Percentiles rank a stretch among this genome's conserved stretches.
Evolutionary conservation across 2,329 filamentous ascomycete genomes (phyloP).

Genomic region (Penicillium sumatraense): DNA sequence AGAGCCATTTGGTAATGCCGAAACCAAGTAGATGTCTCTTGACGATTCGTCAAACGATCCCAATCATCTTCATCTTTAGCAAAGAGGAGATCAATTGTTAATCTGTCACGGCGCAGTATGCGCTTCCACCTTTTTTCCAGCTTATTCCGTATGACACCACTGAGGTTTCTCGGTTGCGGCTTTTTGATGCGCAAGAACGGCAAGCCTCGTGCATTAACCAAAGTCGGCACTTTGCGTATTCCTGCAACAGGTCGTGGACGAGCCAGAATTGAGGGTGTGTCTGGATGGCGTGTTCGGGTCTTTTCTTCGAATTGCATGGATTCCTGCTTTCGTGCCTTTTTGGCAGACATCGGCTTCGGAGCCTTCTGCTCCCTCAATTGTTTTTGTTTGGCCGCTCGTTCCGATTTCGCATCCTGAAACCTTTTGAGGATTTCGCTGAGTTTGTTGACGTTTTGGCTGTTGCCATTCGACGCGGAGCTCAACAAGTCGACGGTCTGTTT

Average conservation of each 20-base stretch:
- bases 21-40: constrained; percentile 31
- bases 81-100: constrained; percentile 36
- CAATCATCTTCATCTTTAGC: constrained; percentile 48
- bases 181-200: constrained; percentile 52
- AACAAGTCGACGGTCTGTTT: constrained; percentile 45
- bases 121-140: constrained; percentile 39
- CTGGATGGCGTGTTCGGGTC: constrained; percentile 38
- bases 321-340: constrained; percentile 30
- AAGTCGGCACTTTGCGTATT: constrained; percentile 44
- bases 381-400: constrained; percentile 26
- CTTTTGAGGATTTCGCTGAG: constrained; percentile 34
- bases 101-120: constrained; percentile 36
- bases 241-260: constrained; percentile 42
- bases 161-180: constrained; percentile 47
- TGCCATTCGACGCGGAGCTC: constrained; percentile 36
- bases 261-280: constrained; percentile 39
- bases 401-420: constrained; percentile 25
- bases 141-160: constrained; percentile 41
- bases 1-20: constrained; percentile 23
- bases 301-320: constrained; percentile 29
- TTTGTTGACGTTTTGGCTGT: constrained; percentile 26
- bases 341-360: constrained; percentile 27
- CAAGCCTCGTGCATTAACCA: constrained; percentile 48
- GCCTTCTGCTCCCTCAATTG: constrained; percentile 17
- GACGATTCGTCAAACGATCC: constrained; percentile 38